Conservation (phyloP, 345 rosid species). For the Pugionium dolabratum region DNA sequence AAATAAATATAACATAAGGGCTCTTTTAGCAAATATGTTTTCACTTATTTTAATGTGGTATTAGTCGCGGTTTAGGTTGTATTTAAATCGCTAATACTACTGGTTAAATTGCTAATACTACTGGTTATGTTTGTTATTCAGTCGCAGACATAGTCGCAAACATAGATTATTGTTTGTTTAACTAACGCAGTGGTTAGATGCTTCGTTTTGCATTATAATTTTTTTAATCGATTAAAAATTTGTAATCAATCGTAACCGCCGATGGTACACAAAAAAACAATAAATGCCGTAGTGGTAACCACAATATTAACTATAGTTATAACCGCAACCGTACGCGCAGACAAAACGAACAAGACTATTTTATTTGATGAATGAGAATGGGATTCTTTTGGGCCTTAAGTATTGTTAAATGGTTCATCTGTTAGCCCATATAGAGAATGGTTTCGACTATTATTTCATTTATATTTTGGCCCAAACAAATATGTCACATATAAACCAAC, state of each 20-base stretch:
- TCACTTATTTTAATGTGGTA: background rate
- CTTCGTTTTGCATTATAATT: too few relatives aligned
- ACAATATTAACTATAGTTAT: too few relatives aligned
- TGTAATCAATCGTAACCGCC: too few relatives aligned
- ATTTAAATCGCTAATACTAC: constrained; percentile 9
- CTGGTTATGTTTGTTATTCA: constrained; percentile 9
- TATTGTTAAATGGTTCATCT: background rate
- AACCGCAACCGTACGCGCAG: too few relatives aligned
- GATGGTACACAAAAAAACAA: too few relatives aligned
- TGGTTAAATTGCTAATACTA: constrained; percentile 11
- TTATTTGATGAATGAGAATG: background rate
- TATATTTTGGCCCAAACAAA: background rate
- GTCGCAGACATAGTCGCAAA: background rate
- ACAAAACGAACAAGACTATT: background rate
- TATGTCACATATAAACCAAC: background rate
- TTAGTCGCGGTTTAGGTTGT: background rate
- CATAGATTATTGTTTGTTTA: background rate
- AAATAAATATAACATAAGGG: constrained; percentile 1
- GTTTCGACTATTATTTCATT: background rate
- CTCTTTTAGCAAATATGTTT: constrained; percentile 5
- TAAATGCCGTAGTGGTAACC: too few relatives aligned
- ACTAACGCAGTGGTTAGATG: too few relatives aligned
- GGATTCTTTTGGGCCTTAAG: background rate
- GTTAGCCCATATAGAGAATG: background rate
- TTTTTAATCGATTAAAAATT: too few relatives aligned